A percentile compares a stretch with the other conserved stretches of the same genome.
Evolutionary conservation across 805 yeast genomes (phyloP).

Genomic region (Cyberlindnera americana): DNA sequence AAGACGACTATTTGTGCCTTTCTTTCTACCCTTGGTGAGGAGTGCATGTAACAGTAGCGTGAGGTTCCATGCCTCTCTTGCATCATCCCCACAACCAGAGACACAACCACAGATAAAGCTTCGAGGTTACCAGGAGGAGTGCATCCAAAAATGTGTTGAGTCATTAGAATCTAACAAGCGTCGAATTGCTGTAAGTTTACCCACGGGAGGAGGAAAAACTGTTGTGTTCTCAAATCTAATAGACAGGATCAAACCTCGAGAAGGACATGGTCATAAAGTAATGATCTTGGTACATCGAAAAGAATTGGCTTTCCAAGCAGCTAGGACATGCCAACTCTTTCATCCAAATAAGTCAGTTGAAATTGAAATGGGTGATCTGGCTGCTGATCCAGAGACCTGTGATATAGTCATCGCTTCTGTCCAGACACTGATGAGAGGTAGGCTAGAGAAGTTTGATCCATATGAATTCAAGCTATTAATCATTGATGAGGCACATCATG

Average conservation of each 20-base stretch:
- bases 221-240: slow-evolving; percentile 66
- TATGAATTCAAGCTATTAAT: slow-evolving; percentile 65
- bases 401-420: slow-evolving; percentile 79
- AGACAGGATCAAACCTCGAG: slow-evolving; percentile 36
- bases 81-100: neutral
- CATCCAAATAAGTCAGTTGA: slow-evolving; percentile 53
- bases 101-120: slow-evolving; percentile 20
- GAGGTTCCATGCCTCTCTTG: neutral
- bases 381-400: slow-evolving; percentile 36
- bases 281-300: slow-evolving; percentile 76
- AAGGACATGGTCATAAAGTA: slow-evolving; percentile 31
- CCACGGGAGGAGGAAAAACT: slow-evolving; percentile 96
- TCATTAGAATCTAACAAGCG: slow-evolving; percentile 43
- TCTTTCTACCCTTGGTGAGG: too few relatives aligned
- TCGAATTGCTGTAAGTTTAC: slow-evolving; percentile 77
- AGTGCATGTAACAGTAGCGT: too few relatives aligned
- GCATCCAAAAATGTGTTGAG: slow-evolving; percentile 51
- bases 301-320: slow-evolving; percentile 75
- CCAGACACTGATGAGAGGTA: slow-evolving; percentile 51
- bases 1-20: too few relatives aligned
- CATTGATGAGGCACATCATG: slow-evolving; percentile 92
- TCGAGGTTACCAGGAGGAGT: slow-evolving; percentile 65
- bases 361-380: slow-evolving; percentile 63
- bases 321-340: slow-evolving; percentile 39
- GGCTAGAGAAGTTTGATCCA: slow-evolving; percentile 55